A percentile compares a stretch with the other conserved stretches of the same genome.
These are phyloP conservation scores for Ophiostoma pallidulum DNA, from an alignment of 2,329 filamentous ascomycete genomes.

Conservation along the genomic window DNA sequence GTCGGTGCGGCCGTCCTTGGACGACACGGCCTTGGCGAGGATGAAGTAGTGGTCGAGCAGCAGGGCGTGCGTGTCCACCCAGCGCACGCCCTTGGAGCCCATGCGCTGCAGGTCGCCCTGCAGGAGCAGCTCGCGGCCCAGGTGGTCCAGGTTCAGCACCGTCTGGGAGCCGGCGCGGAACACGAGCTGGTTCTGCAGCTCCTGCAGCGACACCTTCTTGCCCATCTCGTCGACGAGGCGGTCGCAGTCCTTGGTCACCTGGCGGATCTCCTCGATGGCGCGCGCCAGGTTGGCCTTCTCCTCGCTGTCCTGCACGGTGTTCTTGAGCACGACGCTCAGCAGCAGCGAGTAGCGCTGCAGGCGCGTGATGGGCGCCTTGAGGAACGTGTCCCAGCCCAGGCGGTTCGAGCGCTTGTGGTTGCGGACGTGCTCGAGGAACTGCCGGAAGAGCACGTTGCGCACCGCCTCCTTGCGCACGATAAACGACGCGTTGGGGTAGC, in stretches of 20 bases:
- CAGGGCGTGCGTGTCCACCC: constrained; percentile 88
- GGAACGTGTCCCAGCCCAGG: constrained; percentile 86
- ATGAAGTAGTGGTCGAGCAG: constrained; percentile 97
- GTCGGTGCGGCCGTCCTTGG: constrained; percentile 59
- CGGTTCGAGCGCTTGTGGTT: constrained; percentile 71
- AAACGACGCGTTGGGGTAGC: constrained; percentile 75
- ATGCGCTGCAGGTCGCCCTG: constrained; percentile 83
- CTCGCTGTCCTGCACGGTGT: constrained; percentile 73
- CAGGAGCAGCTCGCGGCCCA: constrained; percentile 83
- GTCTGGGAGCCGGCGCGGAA: constrained; percentile 80
- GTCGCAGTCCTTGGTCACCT: constrained; percentile 84
- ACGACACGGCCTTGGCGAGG: constrained; percentile 67
- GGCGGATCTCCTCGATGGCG: constrained; percentile 85
- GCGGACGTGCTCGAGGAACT: constrained; percentile 73
- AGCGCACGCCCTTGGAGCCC: constrained; percentile 80
- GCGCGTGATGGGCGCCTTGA: constrained; percentile 87
- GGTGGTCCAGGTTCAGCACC: constrained; percentile 83
- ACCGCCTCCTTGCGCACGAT: constrained; percentile 76
- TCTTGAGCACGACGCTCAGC: constrained; percentile 72
- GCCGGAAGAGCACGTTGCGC: constrained; percentile 74
- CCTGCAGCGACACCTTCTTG: constrained; percentile 80
- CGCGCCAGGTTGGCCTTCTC: constrained; percentile 77
- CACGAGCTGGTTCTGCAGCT: constrained; percentile 73
- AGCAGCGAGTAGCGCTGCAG: constrained; percentile 84
- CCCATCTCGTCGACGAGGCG: constrained; percentile 84